These are phyloP conservation scores for Eremothecium cymbalariae DNA, from an alignment of 1,139 yeast genomes.

Conservation along the genomic window DNA sequence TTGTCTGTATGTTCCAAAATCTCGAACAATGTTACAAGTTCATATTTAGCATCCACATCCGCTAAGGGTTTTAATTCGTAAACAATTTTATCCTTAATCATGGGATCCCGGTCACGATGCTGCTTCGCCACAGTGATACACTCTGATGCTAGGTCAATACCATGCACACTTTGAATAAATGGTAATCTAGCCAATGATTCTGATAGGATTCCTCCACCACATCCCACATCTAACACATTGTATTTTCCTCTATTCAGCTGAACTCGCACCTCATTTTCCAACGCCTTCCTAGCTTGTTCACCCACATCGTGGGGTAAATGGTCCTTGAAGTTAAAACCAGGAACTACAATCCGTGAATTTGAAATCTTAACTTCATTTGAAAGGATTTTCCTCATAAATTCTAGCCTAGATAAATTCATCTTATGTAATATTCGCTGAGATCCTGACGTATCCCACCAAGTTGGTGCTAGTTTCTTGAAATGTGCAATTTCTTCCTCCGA, in stretches of 20 bases:
- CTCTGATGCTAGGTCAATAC: slow-evolving; percentile 77
- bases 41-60: slow-evolving; percentile 47
- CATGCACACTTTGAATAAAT: slow-evolving; percentile 56
- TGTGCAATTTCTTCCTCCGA: slow-evolving; percentile 66
- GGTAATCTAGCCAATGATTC: slow-evolving; percentile 80
- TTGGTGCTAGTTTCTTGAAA: slow-evolving; percentile 72
- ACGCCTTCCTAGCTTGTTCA: slow-evolving; percentile 39
- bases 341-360: slow-evolving; percentile 52
- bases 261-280: slow-evolving; percentile 41
- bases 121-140: slow-evolving; percentile 71
- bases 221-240: slow-evolving; percentile 78
- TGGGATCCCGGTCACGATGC: slow-evolving; percentile 63
- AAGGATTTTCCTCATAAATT: slow-evolving; percentile 63
- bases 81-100: slow-evolving; percentile 42
- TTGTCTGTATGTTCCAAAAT: slow-evolving; percentile 88
- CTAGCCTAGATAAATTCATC: slow-evolving; percentile 87
- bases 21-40: slow-evolving; percentile 85
- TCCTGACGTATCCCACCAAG: slow-evolving; percentile 97
- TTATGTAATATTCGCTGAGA: slow-evolving; percentile 89
- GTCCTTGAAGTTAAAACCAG: slow-evolving; percentile 60
- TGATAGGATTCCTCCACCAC: slow-evolving; percentile 92
- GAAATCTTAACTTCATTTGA: slow-evolving; percentile 37
- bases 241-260: slow-evolving; percentile 36
- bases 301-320: slow-evolving; percentile 53
- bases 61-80: slow-evolving; percentile 61